A percentile compares a stretch with the other conserved stretches of the same genome.
phyloP scores from a whole-genome alignment of 768 basidiomycete species.

The Antrodiella citrinella region DNA sequence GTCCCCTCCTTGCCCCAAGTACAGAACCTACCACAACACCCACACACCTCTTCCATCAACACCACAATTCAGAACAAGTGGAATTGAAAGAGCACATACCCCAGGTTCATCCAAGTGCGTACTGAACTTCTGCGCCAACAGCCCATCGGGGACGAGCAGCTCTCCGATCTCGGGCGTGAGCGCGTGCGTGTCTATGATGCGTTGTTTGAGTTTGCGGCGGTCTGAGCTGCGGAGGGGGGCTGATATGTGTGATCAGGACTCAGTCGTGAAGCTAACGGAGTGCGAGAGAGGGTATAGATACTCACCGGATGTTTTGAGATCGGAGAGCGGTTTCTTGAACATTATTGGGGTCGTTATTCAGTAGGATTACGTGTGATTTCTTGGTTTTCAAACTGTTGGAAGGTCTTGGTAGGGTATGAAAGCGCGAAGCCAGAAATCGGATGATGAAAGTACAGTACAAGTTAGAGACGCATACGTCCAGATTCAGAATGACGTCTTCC shows the following conservation, averaged over 20 bases:
- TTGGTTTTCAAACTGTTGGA: too few species aligned
- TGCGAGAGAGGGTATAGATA: neutral
- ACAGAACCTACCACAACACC: constrained; percentile 41
- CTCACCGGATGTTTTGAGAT: constrained; percentile 57
- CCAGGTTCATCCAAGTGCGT: constrained; percentile 60
- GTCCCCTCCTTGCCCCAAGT: constrained; percentile 55
- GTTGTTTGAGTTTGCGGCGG: constrained; percentile 61
- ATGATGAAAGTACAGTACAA: too few species aligned
- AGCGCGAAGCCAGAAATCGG: too few species aligned
- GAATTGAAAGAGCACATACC: constrained; percentile 32
- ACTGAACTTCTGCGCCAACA: constrained; percentile 57
- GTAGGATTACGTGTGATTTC: too few species aligned
- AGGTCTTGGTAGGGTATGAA: too few species aligned
- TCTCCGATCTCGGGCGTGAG: constrained; percentile 52
- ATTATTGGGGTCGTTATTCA: too few species aligned
- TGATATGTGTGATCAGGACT: constrained; percentile 11
- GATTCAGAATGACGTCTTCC: too few species aligned
- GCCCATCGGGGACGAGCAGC: constrained; percentile 64
- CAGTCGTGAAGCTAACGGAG: neutral
- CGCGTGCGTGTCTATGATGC: constrained; percentile 39
- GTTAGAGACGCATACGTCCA: too few species aligned
- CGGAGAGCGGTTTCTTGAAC: constrained; percentile 74
- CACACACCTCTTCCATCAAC: neutral
- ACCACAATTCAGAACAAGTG: neutral
- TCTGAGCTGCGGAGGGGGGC: constrained; percentile 71